Percentiles rank a stretch among this genome's conserved stretches.
These are phyloP conservation scores for Huntiella bhutanensis DNA, from an alignment of 2,329 filamentous ascomycete genomes.

Conservation along the genomic window DNA sequence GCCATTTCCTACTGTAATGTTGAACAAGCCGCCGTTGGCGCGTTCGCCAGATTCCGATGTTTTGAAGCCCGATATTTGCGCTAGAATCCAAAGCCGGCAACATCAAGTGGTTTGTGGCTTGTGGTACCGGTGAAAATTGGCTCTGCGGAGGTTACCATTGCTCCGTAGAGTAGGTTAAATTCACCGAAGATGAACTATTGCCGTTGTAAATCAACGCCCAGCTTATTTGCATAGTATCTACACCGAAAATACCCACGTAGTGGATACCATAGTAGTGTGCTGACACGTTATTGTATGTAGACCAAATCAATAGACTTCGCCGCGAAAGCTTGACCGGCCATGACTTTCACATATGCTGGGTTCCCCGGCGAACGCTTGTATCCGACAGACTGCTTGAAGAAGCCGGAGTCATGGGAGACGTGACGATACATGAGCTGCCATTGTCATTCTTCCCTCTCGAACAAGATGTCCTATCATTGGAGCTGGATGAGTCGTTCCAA, in stretches of 20 bases:
- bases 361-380: slow-evolving; percentile 76
- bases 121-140: not conserved
- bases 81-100: not conserved
- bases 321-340: slow-evolving; percentile 77
- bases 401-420: slow-evolving; percentile 79
- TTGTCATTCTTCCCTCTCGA: slow-evolving; percentile 84
- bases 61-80: not conserved
- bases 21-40: too few relatives aligned
- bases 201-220: not conserved
- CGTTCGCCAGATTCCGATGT: too few relatives aligned
- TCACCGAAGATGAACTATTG: not conserved
- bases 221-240: slow-evolving; percentile 3
- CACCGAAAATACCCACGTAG: not conserved
- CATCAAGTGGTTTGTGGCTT: not conserved
- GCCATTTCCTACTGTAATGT: not conserved
- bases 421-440: slow-evolving; percentile 71
- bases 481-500: slow-evolving; percentile 68
- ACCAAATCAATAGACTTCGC: slow-evolving; percentile 78
- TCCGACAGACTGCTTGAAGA: slow-evolving; percentile 86
- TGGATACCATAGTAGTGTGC: slow-evolving; percentile 4
- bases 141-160: slow-evolving; percentile 1
- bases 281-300: slow-evolving; percentile 26
- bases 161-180: not conserved
- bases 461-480: slow-evolving; percentile 75
- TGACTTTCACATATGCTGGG: slow-evolving; percentile 95